phyloP scores from a whole-genome alignment of 2,329 filamentous ascomycete genomes.

The Neopestalotiopsis rosae region DNA sequence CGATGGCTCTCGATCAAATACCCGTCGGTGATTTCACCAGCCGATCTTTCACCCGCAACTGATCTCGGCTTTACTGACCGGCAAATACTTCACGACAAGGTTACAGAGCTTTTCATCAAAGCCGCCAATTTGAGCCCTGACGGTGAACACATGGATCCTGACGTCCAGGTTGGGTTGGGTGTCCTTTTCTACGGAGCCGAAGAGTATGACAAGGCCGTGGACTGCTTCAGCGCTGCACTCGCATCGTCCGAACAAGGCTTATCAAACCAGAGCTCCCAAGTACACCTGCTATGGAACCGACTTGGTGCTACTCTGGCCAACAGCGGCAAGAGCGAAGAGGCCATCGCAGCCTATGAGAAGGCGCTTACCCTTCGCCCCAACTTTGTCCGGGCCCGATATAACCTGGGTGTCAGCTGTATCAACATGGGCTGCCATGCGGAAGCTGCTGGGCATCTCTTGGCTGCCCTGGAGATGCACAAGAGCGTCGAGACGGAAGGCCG shows the following conservation, averaged over 20 bases:
- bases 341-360: conserved; percentile 94
- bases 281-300: conserved; percentile 96
- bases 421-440: conserved; percentile 96
- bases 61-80: conserved; percentile 96
- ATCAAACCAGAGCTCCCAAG: conserved; percentile 82
- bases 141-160: conserved; percentile 95
- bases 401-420: conserved; percentile 94
- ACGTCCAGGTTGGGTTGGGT: conserved; percentile 95
- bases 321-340: conserved; percentile 90
- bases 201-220: conserved; percentile 97
- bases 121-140: conserved; percentile 91
- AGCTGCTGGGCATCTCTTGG: conserved; percentile 89
- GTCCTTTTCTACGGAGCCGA: conserved; percentile 98
- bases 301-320: conserved; percentile 96
- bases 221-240: conserved; percentile 94
- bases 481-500: conserved; percentile 86
- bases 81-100: conserved; percentile 84
- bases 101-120: conserved; percentile 88
- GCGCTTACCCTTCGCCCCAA: conserved; percentile 90
- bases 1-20: conserved; percentile 98
- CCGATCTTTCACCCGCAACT: conserved; percentile 73
- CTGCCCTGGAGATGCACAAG: conserved; percentile 94
- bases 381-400: conserved; percentile 96
- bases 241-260: conserved; percentile 83
- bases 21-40: conserved; percentile 76